A percentile compares a stretch with the other conserved stretches of the same genome.
Conservation (phyloP, 129 eudicot genomes). For the Erigeron canadensis region DNA sequence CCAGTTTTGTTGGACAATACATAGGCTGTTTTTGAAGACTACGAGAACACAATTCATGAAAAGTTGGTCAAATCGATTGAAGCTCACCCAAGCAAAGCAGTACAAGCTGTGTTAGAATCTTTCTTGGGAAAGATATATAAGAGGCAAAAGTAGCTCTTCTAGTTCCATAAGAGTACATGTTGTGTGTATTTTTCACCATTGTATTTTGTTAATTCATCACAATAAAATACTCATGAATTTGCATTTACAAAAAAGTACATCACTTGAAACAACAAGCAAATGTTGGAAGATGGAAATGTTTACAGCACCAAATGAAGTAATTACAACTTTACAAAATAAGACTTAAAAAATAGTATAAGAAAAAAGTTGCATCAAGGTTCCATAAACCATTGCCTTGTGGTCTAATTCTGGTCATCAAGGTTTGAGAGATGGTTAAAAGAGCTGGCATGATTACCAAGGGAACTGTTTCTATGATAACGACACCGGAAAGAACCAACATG, state of each 20-base stretch:
- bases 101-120: conserved; percentile 67
- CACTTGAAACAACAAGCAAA: not conserved
- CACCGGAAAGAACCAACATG: conserved; percentile 45
- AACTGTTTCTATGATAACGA: conserved; percentile 35
- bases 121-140: conserved; percentile 73
- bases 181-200: conserved; percentile 16
- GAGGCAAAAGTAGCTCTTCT: conserved; percentile 52
- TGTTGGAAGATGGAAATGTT: not conserved
- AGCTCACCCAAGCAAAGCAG: conserved; percentile 62
- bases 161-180: conserved; percentile 4
- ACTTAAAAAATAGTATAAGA: not conserved
- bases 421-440: conserved; percentile 24
- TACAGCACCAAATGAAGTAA: not conserved
- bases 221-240: not conserved
- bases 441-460: conserved; percentile 25
- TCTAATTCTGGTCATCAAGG: conserved; percentile 26
- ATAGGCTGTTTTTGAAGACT: conserved; percentile 60
- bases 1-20: not conserved
- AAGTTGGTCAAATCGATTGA: conserved; percentile 63
- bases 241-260: not conserved
- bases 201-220: not conserved
- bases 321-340: conserved; percentile 14
- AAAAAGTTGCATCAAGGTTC: not conserved
- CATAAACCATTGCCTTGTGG: not conserved
- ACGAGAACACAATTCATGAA: conserved; percentile 62